phyloP scores from a whole-genome alignment of 805 yeast species.

The Starmerella davenportii region DNA sequence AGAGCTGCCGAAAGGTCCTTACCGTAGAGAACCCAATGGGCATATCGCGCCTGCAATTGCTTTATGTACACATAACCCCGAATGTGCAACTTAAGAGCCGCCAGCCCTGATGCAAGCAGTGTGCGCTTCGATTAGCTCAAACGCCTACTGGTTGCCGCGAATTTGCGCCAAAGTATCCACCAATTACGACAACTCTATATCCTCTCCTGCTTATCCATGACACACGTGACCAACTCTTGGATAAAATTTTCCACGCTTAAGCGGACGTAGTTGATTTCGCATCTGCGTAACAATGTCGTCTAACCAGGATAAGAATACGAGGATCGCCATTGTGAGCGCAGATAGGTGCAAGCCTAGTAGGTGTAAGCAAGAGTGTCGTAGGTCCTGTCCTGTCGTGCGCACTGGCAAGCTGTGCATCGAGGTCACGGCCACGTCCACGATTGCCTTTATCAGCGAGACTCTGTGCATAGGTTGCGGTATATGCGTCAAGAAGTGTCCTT shows the following conservation, averaged over 20 bases:
- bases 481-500: conserved; percentile 96
- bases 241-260: conserved; percentile 9
- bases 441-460: conserved; percentile 85
- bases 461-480: conserved; percentile 99
- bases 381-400: conserved; percentile 92
- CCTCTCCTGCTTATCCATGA: not conserved
- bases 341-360: conserved; percentile 97
- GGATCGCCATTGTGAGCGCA: conserved; percentile 89
- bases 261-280: not conserved
- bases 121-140: too few relatives aligned
- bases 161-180: not conserved
- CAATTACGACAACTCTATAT: not conserved
- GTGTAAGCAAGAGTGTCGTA: conserved; percentile 95
- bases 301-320: conserved; percentile 11
- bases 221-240: conserved; percentile 6
- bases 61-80: too few relatives aligned
- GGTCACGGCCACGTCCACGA: conserved; percentile 74
- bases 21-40: too few relatives aligned
- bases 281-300: conserved; percentile 4
- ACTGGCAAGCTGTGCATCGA: conserved; percentile 97
- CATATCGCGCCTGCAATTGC: too few relatives aligned
- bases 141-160: too few relatives aligned
- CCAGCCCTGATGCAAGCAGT: too few relatives aligned
- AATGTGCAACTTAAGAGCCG: too few relatives aligned
- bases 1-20: too few relatives aligned